Base-by-base conservation (phyloP, 805 yeast genomes). In the Yarrowia deformans region DNA sequence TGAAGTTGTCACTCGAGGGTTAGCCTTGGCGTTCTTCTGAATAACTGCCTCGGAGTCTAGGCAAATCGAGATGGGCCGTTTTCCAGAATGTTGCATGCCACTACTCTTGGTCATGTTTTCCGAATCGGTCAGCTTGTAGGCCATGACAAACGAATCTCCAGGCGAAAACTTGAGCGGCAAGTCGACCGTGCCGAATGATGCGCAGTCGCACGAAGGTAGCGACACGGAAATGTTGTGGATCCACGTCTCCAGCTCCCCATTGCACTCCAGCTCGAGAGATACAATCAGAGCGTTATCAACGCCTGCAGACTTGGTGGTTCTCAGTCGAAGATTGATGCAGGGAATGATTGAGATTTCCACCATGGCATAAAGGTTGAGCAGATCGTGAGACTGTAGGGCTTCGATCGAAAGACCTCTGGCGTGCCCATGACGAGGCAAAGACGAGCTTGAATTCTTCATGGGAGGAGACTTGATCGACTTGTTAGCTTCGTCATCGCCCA, bases 241-340 rank as follows among this genome's bases (percentile, higher is more conserved):
- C 14, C 58, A 45, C 0, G 74, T 69, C 6, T 70, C 70, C 16
- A 84, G 75, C 42, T 76, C 82, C 2, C 82, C 84, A 0, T 87
- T 80, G 1, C 82, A 77, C 69, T 84, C 87, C 12, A 85, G 75
- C 67, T 82, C 84, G 55, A 85, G 74, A 0, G 85, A 82, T 0
- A 86, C 81, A n/a, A 85, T 74, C 1, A 85, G 72, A 2, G 81
- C 73, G 69, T 81, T 81, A 71, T 80, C 79, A 54, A 83, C 77
- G 9, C 86, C 85, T 6, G 85, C 84, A 6, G 87, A 82, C 70
- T 81, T 82, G 8, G 85, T 80, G 39, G 85, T 82, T 55, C 83
- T 78, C 18, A 85, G 75, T 67, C 82, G 79, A 7, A 85, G 77
- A n/a, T 83, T 81, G 48, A 85, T 72, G 0, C 84, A 81, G 0